These are phyloP conservation scores for Austroboletus novae-zelandiae DNA, from an alignment of 1,284 basidiomycete genomes.

Conservation along the genomic window DNA sequence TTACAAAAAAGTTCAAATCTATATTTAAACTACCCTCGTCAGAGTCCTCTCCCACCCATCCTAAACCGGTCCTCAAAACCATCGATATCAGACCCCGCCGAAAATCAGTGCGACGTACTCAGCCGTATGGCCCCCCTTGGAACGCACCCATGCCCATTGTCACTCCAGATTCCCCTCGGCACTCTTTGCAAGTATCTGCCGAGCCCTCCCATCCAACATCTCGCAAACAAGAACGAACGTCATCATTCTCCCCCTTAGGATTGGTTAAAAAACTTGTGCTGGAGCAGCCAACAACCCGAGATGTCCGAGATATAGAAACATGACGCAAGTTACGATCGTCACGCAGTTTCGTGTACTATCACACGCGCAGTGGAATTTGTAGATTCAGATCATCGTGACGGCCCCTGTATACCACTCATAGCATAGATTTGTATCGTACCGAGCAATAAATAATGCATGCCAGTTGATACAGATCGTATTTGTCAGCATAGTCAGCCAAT, in stretches of 20 bases:
- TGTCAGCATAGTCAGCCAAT: no score
- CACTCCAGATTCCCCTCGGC: conserved; percentile 6
- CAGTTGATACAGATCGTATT: no score
- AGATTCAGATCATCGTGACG: no score
- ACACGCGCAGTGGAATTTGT: no score
- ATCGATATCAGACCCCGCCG: conserved; percentile 10
- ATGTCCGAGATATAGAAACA: no score
- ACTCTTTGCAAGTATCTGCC: conserved; percentile 1
- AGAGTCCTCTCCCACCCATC: not conserved
- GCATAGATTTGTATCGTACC: no score
- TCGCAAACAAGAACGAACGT: not conserved
- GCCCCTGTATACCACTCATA: no score
- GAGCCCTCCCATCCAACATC: not conserved
- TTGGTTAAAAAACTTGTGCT: conserved; percentile 24
- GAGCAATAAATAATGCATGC: no score
- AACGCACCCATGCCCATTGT: conserved; percentile 35
- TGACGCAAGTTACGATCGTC: no score
- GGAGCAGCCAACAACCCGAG: conserved; percentile 9
- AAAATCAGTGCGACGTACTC: conserved; percentile 33
- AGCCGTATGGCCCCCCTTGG: conserved; percentile 44
- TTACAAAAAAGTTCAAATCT: conserved; percentile 23
- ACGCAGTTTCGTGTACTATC: no score
- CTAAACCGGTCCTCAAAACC: conserved; percentile 7
- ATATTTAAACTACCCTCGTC: conserved; percentile 20
- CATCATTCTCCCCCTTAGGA: conserved; percentile 9